phyloP scores from a whole-genome alignment of 2,329 filamentous ascomycete species.

The Stylonectria norvegica region DNA sequence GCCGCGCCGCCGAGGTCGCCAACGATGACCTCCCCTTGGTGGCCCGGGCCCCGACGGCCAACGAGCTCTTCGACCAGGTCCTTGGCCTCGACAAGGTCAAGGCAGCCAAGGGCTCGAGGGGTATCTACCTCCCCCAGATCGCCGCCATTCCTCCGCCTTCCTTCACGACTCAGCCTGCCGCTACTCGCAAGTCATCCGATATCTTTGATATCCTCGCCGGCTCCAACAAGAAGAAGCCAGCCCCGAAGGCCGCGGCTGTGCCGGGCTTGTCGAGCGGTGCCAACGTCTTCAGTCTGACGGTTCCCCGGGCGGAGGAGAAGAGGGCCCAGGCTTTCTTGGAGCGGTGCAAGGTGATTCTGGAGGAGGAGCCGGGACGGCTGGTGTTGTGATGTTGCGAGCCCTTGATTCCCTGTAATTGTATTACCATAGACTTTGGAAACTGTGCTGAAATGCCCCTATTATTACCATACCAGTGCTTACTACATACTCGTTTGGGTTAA shows the following conservation, averaged over 20 bases:
- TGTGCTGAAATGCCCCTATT: conserved; percentile 11
- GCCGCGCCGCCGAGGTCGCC: conserved; percentile 78
- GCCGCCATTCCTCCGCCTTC: conserved; percentile 49
- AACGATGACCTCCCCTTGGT: conserved; percentile 80
- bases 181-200: conserved; percentile 49
- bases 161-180: conserved; percentile 30
- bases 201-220: conserved; percentile 77
- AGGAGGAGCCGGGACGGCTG: conserved; percentile 73
- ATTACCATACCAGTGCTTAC: no score
- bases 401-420: conserved; percentile 30
- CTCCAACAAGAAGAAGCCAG: conserved; percentile 28
- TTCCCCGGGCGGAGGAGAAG: conserved; percentile 76
- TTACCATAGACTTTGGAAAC: conserved; percentile 27
- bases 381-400: conserved; percentile 49
- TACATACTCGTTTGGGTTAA: no score
- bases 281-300: conserved; percentile 79
- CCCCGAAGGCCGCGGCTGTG: conserved; percentile 28
- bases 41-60: conserved; percentile 58
- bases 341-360: conserved; percentile 78
- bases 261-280: conserved; percentile 53
- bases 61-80: conserved; percentile 87
- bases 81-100: conserved; percentile 61
- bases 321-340: conserved; percentile 79
- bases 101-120: conserved; percentile 50
- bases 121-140: conserved; percentile 72